phyloP scores from a whole-genome alignment of 495 filamentous ascomycete genomes.

The Penicillium odoratum region DNA sequence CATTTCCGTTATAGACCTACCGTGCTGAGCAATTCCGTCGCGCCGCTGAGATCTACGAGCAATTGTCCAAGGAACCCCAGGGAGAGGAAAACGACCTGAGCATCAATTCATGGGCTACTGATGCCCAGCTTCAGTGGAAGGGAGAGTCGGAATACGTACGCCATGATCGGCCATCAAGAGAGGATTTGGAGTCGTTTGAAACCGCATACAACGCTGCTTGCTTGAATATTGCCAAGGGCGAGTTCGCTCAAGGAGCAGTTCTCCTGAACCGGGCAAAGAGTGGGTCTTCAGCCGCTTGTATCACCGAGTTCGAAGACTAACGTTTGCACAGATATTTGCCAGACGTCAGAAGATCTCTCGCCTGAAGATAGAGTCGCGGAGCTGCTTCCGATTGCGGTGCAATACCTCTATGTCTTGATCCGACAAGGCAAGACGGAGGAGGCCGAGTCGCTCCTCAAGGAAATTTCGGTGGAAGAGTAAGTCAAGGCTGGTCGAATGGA shows the following conservation, averaged over 20 bases:
- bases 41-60: constrained; percentile 67
- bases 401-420: constrained; percentile 78
- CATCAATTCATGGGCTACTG: constrained; percentile 79
- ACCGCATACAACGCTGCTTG: constrained; percentile 93
- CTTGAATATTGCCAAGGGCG: constrained; percentile 75
- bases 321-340: constrained; percentile 66
- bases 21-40: constrained; percentile 77
- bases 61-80: constrained; percentile 53
- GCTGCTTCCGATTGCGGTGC: constrained; percentile 79
- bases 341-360: constrained; percentile 75
- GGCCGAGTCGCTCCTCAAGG: constrained; percentile 64
- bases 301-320: constrained; percentile 9
- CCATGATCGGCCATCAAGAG: constrained; percentile 60
- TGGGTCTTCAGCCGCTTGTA: constrained; percentile 20
- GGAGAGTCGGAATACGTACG: constrained; percentile 55
- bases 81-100: constrained; percentile 79
- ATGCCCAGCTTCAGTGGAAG: constrained; percentile 87
- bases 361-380: constrained; percentile 84
- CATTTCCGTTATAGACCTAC: constrained; percentile 58
- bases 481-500: constrained; percentile 18
- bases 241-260: constrained; percentile 70
- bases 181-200: constrained; percentile 89
- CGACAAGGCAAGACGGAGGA: constrained; percentile 72
- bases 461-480: constrained; percentile 64
- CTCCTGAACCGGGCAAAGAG: constrained; percentile 79